These are phyloP conservation scores for Botrytis fabae DNA, from an alignment of 2,329 filamentous ascomycete genomes.

Conservation along the genomic window DNA sequence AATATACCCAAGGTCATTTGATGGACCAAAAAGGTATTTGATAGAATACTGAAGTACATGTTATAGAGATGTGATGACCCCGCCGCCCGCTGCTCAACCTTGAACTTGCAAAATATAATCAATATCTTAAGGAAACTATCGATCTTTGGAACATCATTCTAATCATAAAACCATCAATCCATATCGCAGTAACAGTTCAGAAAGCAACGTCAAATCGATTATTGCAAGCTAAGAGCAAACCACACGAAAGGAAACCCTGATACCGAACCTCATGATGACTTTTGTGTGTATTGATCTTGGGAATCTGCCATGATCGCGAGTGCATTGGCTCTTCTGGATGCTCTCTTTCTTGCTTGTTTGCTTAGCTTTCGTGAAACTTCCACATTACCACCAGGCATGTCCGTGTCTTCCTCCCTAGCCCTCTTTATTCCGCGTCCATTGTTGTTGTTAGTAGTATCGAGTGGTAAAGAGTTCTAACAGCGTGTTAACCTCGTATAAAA, in stretches of 20 bases:
- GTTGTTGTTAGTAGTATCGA: background rate
- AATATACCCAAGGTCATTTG: rapidly evolving
- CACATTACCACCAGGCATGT: background rate
- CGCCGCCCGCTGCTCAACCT: background rate
- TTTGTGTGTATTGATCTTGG: rapidly evolving
- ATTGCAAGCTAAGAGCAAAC: background rate
- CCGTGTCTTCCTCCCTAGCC: background rate
- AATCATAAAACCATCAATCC: background rate
- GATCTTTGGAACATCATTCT: rapidly evolving
- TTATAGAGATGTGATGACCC: background rate
- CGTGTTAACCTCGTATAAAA: background rate
- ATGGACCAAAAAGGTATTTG: background rate
- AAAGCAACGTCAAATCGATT: background rate
- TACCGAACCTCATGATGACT: background rate
- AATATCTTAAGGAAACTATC: too few species aligned
- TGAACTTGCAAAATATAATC: background rate
- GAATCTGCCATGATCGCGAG: rapidly evolving
- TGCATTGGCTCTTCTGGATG: background rate
- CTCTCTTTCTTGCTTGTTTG: background rate
- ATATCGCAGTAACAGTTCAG: background rate
- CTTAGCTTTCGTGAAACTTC: background rate
- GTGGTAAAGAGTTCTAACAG: background rate
- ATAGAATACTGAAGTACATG: background rate
- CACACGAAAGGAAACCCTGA: too few species aligned
- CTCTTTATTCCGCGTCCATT: background rate